phyloP scores from a whole-genome alignment of 495 filamentous ascomycete genomes.

The Hypoxylon rickii region DNA sequence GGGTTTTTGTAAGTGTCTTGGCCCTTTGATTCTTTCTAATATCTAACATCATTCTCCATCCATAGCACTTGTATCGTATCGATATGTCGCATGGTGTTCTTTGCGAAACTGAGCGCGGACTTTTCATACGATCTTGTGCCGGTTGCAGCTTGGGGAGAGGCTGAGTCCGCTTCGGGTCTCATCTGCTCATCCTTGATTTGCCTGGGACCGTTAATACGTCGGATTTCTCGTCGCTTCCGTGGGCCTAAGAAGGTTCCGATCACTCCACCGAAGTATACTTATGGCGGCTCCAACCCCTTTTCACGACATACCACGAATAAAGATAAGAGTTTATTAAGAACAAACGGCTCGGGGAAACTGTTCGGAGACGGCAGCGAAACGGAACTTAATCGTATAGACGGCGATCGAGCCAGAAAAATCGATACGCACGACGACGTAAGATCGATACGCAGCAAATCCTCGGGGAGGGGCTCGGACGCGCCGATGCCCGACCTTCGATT shows the following conservation, averaged over 20 bases:
- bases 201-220: constrained; percentile 24
- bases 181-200: constrained; percentile 30
- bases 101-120: constrained; percentile 14
- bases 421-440: constrained; percentile 18
- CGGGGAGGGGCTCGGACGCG: constrained; percentile 12
- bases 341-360: constrained; percentile 5
- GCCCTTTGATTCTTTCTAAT: neutral
- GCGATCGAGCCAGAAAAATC: constrained; percentile 6
- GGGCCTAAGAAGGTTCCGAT: neutral
- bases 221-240: constrained; percentile 13
- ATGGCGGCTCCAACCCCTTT: constrained; percentile 18
- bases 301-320: constrained; percentile 17
- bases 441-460: constrained; percentile 31
- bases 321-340: constrained; percentile 23
- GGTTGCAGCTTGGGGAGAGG: constrained; percentile 28
- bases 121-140: constrained; percentile 27
- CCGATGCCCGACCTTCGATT: constrained; percentile 25
- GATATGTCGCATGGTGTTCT: constrained; percentile 33
- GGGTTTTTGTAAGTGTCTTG: constrained; percentile 40
- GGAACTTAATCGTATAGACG: constrained; percentile 26
- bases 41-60: neutral
- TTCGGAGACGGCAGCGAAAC: constrained; percentile 31
- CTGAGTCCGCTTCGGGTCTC: constrained; percentile 25
- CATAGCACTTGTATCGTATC: constrained; percentile 32
- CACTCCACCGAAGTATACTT: constrained; percentile 10